phyloP scores from a whole-genome alignment of 148 eudicot genomes.

The Rhododendron williamsianum region DNA sequence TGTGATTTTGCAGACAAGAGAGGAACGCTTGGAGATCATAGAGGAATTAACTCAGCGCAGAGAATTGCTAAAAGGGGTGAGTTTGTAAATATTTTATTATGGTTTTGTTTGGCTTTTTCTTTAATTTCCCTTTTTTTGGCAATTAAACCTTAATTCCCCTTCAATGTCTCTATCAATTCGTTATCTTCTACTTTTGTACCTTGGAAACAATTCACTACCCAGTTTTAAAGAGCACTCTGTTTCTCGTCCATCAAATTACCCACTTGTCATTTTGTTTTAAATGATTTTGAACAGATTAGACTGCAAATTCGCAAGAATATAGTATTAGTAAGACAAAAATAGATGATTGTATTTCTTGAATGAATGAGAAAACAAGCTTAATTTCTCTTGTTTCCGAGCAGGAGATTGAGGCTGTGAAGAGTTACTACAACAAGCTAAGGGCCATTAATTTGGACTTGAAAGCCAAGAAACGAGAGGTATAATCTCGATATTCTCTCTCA shows the following conservation, averaged over 20 bases:
- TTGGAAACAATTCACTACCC: background rate
- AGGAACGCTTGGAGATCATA: background rate
- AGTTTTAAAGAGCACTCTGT: background rate
- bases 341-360: background rate
- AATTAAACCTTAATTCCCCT: background rate
- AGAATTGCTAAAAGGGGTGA: background rate
- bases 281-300: background rate
- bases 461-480: constrained; percentile 21
- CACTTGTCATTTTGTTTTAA: background rate
- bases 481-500: background rate
- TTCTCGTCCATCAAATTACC: background rate
- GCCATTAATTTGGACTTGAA: constrained; percentile 23
- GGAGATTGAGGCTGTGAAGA: constrained; percentile 25
- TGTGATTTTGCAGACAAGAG: background rate
- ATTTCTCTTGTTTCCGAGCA: constrained; percentile 1
- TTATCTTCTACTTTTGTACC: background rate
- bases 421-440: constrained; percentile 12
- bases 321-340: background rate
- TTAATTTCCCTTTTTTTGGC: background rate
- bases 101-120: background rate
- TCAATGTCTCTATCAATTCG: background rate
- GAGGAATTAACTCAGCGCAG: background rate
- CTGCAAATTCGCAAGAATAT: background rate
- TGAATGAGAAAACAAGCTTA: background rate
- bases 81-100: background rate